Percentiles rank a stretch among this genome's conserved stretches.
phyloP scores from a whole-genome alignment of 768 basidiomycete species.

The Asterophora lycoperdoides region DNA sequence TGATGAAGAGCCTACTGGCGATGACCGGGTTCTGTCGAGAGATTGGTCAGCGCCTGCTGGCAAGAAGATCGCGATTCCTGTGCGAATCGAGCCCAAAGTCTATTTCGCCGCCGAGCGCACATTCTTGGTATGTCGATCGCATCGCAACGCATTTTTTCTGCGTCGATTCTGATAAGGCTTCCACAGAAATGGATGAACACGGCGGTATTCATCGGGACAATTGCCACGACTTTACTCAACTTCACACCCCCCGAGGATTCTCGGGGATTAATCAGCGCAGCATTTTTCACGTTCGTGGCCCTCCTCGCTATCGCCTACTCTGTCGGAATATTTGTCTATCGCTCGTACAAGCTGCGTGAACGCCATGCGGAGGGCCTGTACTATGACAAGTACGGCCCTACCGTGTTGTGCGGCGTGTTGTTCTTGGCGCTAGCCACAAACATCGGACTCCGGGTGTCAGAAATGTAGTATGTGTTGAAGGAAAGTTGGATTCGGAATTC shows the following conservation, averaged over 20 bases:
- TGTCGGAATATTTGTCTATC: conserved; percentile 74
- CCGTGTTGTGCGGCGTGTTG: conserved; percentile 64
- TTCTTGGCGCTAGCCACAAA: conserved; percentile 71
- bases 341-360: conserved; percentile 62
- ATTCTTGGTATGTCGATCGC: conserved; percentile 65
- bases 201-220: conserved; percentile 81
- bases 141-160: neutral
- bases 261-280: conserved; percentile 80
- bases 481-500: neutral
- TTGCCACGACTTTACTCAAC: conserved; percentile 87
- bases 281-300: conserved; percentile 86
- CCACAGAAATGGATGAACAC: conserved; percentile 85
- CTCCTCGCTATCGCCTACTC: conserved; percentile 86
- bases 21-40: conserved; percentile 57
- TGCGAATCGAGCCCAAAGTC: conserved; percentile 97
- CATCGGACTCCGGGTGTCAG: conserved; percentile 60
- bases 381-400: conserved; percentile 88
- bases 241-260: conserved; percentile 72
- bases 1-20: conserved; percentile 25
- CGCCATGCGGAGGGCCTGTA: conserved; percentile 78
- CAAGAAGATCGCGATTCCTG: conserved; percentile 88
- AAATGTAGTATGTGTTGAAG: conserved; percentile 36
- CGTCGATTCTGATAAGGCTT: conserved; percentile 7
- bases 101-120: conserved; percentile 96
- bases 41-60: conserved; percentile 79